These are phyloP conservation scores for Phaeoacremonium minimum DNA, from an alignment of 2,329 filamentous ascomycete genomes.

Conservation along the genomic window DNA sequence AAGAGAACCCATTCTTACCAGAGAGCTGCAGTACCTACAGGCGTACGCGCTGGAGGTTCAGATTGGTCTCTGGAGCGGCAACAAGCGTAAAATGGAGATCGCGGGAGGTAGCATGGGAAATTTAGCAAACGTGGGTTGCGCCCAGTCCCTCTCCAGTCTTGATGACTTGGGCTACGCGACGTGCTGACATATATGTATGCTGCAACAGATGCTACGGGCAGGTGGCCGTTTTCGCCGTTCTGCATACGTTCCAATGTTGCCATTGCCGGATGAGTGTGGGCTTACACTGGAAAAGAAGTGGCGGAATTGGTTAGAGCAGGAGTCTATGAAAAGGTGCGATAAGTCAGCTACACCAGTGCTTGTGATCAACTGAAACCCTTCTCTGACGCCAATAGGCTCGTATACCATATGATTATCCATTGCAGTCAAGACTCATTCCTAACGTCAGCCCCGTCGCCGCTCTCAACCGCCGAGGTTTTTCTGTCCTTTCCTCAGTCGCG, in stretches of 20 bases:
- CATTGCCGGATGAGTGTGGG: neutral
- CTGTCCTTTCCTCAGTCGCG: neutral
- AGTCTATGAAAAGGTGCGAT: neutral
- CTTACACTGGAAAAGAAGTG: neutral
- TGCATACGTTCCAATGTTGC: neutral
- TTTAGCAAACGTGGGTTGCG: neutral
- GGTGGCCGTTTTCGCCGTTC: neutral
- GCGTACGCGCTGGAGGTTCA: neutral
- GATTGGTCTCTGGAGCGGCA: slow-evolving; percentile 1
- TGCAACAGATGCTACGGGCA: neutral
- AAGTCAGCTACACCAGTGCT: no score
- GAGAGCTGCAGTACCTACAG: slow-evolving; percentile 1
- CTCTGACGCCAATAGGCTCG: no score
- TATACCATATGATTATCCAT: neutral
- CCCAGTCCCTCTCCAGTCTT: no score
- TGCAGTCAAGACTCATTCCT: neutral
- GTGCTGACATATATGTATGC: no score
- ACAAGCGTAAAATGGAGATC: slow-evolving; percentile 2
- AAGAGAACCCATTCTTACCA: neutral
- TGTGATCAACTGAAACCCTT: no score
- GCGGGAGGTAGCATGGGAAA: slow-evolving; percentile 1
- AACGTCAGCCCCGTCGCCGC: neutral
- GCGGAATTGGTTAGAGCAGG: neutral
- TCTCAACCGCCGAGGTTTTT: neutral
- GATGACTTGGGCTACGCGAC: no score